phyloP scores from a whole-genome alignment of 306 rosid genomes.

The Malus fusca region DNA sequence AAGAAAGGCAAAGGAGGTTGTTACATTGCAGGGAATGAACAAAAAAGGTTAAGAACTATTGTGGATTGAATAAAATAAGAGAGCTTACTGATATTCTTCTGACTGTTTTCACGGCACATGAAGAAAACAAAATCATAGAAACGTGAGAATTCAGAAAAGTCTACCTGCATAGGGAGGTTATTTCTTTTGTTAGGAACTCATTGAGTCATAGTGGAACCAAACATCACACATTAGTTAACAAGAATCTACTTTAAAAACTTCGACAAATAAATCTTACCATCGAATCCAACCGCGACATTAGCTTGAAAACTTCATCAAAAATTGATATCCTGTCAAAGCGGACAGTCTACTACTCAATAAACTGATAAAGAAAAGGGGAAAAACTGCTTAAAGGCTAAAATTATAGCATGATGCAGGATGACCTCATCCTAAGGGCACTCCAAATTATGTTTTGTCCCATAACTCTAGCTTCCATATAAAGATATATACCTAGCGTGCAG shows the following conservation, averaged over 20 bases:
- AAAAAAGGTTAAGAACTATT: neutral
- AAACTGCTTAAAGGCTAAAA: neutral
- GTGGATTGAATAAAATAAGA: neutral
- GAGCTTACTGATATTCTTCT: conserved; percentile 84
- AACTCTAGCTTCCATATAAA: neutral
- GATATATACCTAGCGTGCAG: conserved; percentile 45
- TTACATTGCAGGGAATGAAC: conserved; percentile 5
- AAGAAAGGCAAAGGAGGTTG: conserved; percentile 3
- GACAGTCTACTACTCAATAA: conserved; percentile 1
- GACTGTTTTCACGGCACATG: conserved; percentile 87
- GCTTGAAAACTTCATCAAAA: conserved; percentile 62
- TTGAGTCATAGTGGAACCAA: neutral
- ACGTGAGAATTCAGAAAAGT: conserved; percentile 66
- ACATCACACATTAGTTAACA: neutral
- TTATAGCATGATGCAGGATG: neutral
- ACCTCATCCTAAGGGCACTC: neutral
- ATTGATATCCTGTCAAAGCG: conserved; percentile 51
- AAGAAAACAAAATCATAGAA: conserved; percentile 89
- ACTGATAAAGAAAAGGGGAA: conserved; percentile 12
- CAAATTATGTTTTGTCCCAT: neutral
- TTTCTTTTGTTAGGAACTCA: neutral
- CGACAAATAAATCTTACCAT: conserved; percentile 47
- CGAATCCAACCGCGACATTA: conserved; percentile 49
- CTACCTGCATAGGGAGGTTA: conserved; percentile 31
- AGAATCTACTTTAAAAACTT: conserved; percentile 5